A percentile compares a stretch with the other conserved stretches of the same genome.
Evolutionary conservation across 106 monocot species (phyloP).

Genomic region (Triglochin maritima): DNA sequence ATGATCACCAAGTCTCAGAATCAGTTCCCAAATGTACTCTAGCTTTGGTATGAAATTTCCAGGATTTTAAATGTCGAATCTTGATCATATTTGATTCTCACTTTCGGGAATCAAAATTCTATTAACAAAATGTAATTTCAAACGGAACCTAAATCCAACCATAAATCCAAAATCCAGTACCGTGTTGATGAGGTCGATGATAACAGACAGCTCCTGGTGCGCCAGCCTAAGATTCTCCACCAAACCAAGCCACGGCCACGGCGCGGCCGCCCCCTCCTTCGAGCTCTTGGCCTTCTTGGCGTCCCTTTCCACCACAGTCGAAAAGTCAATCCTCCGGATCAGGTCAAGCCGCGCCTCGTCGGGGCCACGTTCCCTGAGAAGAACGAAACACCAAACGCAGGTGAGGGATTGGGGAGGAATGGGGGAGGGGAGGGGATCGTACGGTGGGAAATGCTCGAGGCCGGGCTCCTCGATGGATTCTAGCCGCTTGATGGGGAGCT

Average conservation of each 20-base stretch:
- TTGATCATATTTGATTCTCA: too few relatives aligned
- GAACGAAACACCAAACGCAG: neutral
- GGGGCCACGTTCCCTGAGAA: conserved; percentile 46
- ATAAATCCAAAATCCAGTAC: conserved; percentile 7
- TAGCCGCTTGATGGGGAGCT: conserved; percentile 89
- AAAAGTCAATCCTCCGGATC: conserved; percentile 84
- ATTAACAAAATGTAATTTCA: too few relatives aligned
- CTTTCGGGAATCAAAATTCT: too few relatives aligned
- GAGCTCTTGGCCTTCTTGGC: conserved; percentile 43
- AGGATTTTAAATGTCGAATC: too few relatives aligned
- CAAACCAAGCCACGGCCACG: conserved; percentile 75
- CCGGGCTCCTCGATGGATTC: conserved; percentile 82
- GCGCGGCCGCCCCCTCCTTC: conserved; percentile 10
- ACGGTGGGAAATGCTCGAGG: conserved; percentile 76
- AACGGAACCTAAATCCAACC: neutral
- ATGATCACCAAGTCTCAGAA: too few relatives aligned
- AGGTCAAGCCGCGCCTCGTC: conserved; percentile 74
- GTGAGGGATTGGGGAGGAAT: neutral
- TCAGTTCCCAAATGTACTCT: too few relatives aligned
- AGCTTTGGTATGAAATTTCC: too few relatives aligned
- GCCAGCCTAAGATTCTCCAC: conserved; percentile 79
- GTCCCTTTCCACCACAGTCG: conserved; percentile 56
- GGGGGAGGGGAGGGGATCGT: neutral
- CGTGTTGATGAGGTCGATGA: conserved; percentile 74
- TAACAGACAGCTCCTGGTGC: conserved; percentile 68